Base-by-base conservation (phyloP, 164 flowering plant species). In the Liquidambar formosana region DNA sequence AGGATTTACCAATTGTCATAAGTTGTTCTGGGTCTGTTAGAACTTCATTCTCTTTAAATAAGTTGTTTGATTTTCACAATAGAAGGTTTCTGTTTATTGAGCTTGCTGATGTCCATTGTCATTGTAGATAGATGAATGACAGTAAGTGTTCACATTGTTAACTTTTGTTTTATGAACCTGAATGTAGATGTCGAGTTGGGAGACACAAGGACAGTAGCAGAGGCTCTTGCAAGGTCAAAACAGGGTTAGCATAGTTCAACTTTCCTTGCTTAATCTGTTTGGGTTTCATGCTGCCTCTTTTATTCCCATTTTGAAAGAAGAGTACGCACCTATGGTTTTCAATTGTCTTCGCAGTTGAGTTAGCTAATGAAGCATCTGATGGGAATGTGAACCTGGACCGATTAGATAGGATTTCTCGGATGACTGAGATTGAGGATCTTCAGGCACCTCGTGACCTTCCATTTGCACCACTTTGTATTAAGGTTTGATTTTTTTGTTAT, bases 401-500 rank as follows among this genome's bases (percentile, higher is more conserved):
- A 14, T 80, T 77, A 33, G 79, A 82, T 49, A 85, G 89, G 71
- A 71, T 82, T 18, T 73, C 83, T 60, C 78, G 84, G 58, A 80
- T 84, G 87, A 80, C 91, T 52, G 93, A 82, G 78, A 89, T 96
- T 69, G 98, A 96, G 71, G 99, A 96, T 81, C 96, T 96, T 67
- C 97, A 86, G 75, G 88, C 83, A 69, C 84, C 97, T 68, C 82
- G 71, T 67, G 76, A 78, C 54, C 90, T 76, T 72, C 93, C 94
- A 48, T 73, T 92, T 67, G 98, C 98, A 62, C 89, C 90, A 70
- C 95, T 96, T 59, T 82, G 85, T 71, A 96, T 96, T 52, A 90
- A 96, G 91, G 99, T 95, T 9, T 71, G 69, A 48, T 64, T 71
- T 48, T 10, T 57, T 72, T 59, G n/a, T 45, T 49, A 41, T 61